Evolutionary conservation across 2,329 filamentous ascomycete genomes (phyloP).

Genomic region (Diplodia corticola): DNA sequence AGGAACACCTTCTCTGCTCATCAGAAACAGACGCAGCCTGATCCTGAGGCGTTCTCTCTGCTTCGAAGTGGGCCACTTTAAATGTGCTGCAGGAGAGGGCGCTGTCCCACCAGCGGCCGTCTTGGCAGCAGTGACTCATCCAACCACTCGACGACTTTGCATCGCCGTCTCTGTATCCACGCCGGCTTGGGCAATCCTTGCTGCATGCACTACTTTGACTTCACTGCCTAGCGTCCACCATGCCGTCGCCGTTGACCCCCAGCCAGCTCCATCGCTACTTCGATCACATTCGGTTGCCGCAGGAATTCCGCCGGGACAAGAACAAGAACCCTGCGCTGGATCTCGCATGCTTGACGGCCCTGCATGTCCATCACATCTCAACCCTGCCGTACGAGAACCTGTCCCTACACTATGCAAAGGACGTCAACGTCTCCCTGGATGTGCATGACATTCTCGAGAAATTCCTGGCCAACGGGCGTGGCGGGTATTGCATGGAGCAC

Average conservation of each 20-base stretch:
- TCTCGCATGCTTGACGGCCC: slow-evolving; percentile 19
- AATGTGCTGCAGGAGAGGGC: not conserved
- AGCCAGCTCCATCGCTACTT: slow-evolving; percentile 38
- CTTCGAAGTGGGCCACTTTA: not conserved
- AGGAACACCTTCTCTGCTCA: not conserved
- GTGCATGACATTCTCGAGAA: slow-evolving; percentile 54
- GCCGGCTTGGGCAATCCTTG: not conserved
- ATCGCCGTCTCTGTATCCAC: not conserved
- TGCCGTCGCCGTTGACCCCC: slow-evolving; percentile 22
- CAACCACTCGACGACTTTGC: not conserved
- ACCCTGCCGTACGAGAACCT: slow-evolving; percentile 60
- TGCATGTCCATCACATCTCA: slow-evolving; percentile 44
- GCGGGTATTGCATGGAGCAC: slow-evolving; percentile 64
- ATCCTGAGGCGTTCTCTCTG: not conserved
- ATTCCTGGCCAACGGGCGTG: slow-evolving; percentile 48
- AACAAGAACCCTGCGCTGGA: slow-evolving; percentile 23
- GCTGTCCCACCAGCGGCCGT: not conserved
- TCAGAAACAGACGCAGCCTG: not conserved
- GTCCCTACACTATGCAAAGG: slow-evolving; percentile 51
- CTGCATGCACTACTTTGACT: not conserved
- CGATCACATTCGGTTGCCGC: slow-evolving; percentile 34
- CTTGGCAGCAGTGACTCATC: slow-evolving; percentile 6
- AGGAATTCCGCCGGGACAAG: slow-evolving; percentile 27
- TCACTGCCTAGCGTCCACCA: not conserved
- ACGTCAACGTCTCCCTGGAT: slow-evolving; percentile 41